phyloP scores from a whole-genome alignment of 805 yeast species.

The Metschnikowia drakensbergensis region DNA sequence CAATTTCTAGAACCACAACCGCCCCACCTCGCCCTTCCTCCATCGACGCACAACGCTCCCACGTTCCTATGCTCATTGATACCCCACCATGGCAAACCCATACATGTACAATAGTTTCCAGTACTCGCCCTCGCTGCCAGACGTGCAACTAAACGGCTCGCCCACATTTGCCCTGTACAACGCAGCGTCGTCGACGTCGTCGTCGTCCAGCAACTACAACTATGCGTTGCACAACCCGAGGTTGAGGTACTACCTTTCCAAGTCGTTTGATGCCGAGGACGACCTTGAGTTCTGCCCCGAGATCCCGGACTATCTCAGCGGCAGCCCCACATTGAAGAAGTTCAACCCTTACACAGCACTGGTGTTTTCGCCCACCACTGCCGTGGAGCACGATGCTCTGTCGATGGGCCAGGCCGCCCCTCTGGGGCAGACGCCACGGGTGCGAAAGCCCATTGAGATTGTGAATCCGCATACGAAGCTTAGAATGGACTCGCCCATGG shows the following conservation, averaged over 20 bases:
- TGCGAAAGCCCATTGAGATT: slow-evolving; percentile 57
- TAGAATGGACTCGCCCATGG: slow-evolving; percentile 46
- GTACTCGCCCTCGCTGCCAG: slow-evolving; percentile 29
- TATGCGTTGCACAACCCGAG: slow-evolving; percentile 46
- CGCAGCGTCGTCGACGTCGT: slow-evolving; percentile 13
- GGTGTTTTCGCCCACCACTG: slow-evolving; percentile 49
- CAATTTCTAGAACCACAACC: too few species aligned
- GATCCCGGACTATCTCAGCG: slow-evolving; percentile 34
- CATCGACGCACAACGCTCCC: neutral
- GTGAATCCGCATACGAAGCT: slow-evolving; percentile 60
- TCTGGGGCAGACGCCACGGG: slow-evolving; percentile 44
- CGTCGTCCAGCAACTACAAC: slow-evolving; percentile 18
- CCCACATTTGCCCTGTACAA: slow-evolving; percentile 31
- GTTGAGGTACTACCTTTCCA: slow-evolving; percentile 54
- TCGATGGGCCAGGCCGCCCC: neutral
- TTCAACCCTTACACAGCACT: slow-evolving; percentile 68
- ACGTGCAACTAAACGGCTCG: slow-evolving; percentile 23
- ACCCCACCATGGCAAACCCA: slow-evolving; percentile 30
- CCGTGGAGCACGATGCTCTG: slow-evolving; percentile 17
- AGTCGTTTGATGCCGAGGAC: slow-evolving; percentile 60
- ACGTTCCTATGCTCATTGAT: neutral
- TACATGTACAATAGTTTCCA: slow-evolving; percentile 33
- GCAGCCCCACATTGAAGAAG: slow-evolving; percentile 41
- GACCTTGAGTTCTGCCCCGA: slow-evolving; percentile 66
- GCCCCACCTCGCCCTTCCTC: neutral